Evolutionary conservation across 305 asterid genomes (phyloP).

Genomic region (Rubia peregrina): DNA sequence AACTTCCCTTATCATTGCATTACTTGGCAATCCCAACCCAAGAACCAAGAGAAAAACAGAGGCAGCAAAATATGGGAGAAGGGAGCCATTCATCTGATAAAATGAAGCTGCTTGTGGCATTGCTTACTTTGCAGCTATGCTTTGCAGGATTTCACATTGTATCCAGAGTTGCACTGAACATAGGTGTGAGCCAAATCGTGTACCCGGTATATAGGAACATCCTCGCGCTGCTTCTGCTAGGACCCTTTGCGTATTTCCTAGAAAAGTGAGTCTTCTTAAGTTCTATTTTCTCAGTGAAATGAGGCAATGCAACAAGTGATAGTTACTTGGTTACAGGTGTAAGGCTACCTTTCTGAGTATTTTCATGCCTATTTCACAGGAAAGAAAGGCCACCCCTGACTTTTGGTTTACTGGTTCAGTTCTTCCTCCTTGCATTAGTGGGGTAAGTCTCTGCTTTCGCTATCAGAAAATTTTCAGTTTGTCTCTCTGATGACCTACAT

Average conservation of each 20-base stretch:
- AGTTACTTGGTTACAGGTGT: not conserved
- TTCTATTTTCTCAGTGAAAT: not conserved
- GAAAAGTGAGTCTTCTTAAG: conserved; percentile 48
- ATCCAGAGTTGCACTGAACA: conserved; percentile 71
- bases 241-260: conserved; percentile 71
- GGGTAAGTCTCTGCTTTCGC: conserved; percentile 40
- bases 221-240: conserved; percentile 57
- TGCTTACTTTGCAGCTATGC: conserved; percentile 67
- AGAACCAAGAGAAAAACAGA: conserved; percentile 13
- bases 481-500: not conserved
- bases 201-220: conserved; percentile 79
- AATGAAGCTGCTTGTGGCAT: conserved; percentile 53
- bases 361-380: conserved; percentile 33
- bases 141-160: conserved; percentile 86
- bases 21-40: conserved; percentile 17
- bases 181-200: conserved; percentile 87
- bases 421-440: conserved; percentile 66
- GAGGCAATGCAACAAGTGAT: not conserved
- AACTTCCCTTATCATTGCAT: conserved; percentile 14
- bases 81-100: conserved; percentile 35
- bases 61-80: conserved; percentile 39
- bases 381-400: conserved; percentile 83
- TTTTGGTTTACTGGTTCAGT: conserved; percentile 64
- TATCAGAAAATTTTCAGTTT: not conserved
- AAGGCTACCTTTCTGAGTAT: not conserved